phyloP scores from a whole-genome alignment of 768 basidiomycete species.

The Leccinellum luteum region DNA sequence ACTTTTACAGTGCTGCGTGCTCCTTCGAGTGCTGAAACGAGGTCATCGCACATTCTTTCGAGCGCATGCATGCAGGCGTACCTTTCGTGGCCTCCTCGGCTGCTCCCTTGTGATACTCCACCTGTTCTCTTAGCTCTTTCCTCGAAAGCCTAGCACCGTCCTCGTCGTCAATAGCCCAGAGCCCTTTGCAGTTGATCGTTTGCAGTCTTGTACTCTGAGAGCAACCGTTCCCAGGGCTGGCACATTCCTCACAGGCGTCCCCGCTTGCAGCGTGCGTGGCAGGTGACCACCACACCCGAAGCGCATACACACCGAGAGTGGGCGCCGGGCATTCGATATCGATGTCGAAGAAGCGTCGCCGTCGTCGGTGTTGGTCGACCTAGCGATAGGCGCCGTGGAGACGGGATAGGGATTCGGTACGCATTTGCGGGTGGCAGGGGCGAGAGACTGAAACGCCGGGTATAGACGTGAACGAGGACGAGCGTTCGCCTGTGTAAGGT shows the following conservation, averaged over 20 bases:
- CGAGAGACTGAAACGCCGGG: no score
- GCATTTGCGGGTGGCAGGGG: no score
- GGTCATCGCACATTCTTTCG: neutral
- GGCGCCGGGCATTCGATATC: no score
- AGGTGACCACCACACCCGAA: constrained; percentile 18
- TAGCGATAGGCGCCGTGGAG: no score
- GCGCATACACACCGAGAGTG: constrained; percentile 14
- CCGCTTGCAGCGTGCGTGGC: neutral
- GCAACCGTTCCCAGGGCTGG: constrained; percentile 47
- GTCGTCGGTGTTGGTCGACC: no score
- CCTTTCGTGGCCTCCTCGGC: constrained; percentile 42
- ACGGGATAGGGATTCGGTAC: no score
- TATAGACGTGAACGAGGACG: no score
- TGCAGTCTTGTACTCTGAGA: constrained; percentile 53
- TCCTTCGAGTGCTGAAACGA: constrained; percentile 43
- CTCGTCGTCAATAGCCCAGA: constrained; percentile 43
- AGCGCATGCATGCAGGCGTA: constrained; percentile 14
- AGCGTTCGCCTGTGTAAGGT: no score
- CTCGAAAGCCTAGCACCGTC: constrained; percentile 25
- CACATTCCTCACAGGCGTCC: constrained; percentile 15
- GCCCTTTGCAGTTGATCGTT: constrained; percentile 46
- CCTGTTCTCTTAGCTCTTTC: constrained; percentile 40
- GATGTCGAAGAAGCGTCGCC: no score
- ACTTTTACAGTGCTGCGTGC: constrained; percentile 34
- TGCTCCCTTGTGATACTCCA: constrained; percentile 37